Evolutionary conservation across 306 rosid genomes (phyloP).

Genomic region (Sophora flavescens): DNA sequence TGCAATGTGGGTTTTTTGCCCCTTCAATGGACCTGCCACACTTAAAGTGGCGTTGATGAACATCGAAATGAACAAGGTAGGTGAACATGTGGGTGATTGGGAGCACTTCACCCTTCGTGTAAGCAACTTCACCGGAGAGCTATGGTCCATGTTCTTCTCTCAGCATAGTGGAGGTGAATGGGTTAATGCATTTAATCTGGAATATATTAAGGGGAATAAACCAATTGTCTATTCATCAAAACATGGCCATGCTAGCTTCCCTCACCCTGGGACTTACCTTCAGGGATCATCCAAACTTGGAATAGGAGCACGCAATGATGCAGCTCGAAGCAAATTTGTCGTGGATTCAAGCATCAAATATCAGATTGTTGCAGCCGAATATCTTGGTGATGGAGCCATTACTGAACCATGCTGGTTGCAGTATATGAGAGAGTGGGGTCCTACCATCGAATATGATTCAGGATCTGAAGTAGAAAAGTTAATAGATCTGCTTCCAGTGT

Average conservation of each 20-base stretch:
- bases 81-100: slow-evolving; percentile 95
- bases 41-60: slow-evolving; percentile 71
- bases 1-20: slow-evolving; percentile 94
- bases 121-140: slow-evolving; percentile 89
- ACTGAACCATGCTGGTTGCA: slow-evolving; percentile 94
- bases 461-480: slow-evolving; percentile 77
- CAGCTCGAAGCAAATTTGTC: slow-evolving; percentile 65
- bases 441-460: slow-evolving; percentile 71
- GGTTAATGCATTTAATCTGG: slow-evolving; percentile 76
- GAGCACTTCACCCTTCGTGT: slow-evolving; percentile 95
- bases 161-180: slow-evolving; percentile 93
- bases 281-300: slow-evolving; percentile 85
- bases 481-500: slow-evolving; percentile 73
- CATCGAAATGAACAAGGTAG: slow-evolving; percentile 77
- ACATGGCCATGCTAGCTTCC: slow-evolving; percentile 89
- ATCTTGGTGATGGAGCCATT: slow-evolving; percentile 73
- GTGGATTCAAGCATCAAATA: slow-evolving; percentile 81
- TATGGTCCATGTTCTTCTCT: slow-evolving; percentile 84
- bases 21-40: slow-evolving; percentile 89
- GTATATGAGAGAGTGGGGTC: slow-evolving; percentile 99
- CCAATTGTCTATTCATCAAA: slow-evolving; percentile 87
- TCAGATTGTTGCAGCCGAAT: slow-evolving; percentile 83
- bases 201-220: slow-evolving; percentile 74
- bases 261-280: slow-evolving; percentile 82
- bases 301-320: slow-evolving; percentile 82